Evolutionary conservation across 345 rosid genomes (phyloP).

Genomic region (Fremontodendron californicum): DNA sequence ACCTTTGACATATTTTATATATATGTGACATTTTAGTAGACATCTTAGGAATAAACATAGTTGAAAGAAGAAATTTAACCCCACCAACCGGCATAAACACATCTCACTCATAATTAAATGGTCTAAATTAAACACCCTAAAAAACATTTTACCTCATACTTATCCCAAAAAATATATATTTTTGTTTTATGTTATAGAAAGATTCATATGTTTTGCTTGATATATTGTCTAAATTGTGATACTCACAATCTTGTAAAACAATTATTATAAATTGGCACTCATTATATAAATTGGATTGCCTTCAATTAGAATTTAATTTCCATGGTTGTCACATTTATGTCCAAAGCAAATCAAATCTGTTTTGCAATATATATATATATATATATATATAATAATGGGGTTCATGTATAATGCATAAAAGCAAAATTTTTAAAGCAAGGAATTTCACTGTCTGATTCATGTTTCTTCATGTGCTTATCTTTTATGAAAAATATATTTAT

Average conservation of each 20-base stretch:
- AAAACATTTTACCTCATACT: background rate
- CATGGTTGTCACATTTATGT: background rate
- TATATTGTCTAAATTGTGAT: background rate
- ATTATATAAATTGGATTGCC: background rate
- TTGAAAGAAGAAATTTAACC: conserved; percentile 22
- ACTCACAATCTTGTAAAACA: background rate
- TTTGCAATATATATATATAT: background rate
- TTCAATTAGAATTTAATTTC: background rate
- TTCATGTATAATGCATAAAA: background rate
- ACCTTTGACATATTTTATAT: background rate
- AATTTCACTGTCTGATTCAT: background rate
- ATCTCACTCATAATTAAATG: background rate
- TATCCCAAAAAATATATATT: background rate
- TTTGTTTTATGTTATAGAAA: background rate
- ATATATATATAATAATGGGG: background rate
- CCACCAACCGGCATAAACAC: conserved; percentile 32
- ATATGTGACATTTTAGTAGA: background rate
- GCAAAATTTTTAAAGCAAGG: background rate
- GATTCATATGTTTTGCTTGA: background rate
- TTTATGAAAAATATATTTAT: no score
- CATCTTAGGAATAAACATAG: conserved; percentile 11
- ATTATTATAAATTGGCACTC: background rate
- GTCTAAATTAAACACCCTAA: background rate
- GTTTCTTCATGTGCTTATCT: background rate
- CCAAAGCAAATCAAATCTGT: background rate